Evolutionary conservation across 176 grass and related monocot species (phyloP), one percentile per base, ranked within the genome.

Genomic region (Avena insularis): DNA sequence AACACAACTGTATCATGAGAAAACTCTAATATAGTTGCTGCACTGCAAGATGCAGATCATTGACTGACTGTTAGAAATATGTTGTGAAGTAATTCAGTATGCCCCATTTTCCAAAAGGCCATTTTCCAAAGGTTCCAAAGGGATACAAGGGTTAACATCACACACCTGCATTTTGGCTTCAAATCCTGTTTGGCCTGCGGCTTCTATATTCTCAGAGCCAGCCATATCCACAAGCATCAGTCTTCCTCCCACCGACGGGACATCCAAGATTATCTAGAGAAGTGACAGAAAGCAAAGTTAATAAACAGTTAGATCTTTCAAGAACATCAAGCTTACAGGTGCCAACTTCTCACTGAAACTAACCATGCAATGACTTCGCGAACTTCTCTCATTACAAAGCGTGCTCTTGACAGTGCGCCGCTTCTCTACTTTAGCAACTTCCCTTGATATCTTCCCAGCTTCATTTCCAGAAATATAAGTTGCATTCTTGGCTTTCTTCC

Each of bases 151-250:
- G 75, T 15, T 50, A 83, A 67, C 43, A 71, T 21, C 9, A 67
- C 8, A 19, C 16, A 96, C 96, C 92, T 98, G 92, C 92, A 98
- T 98, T 91, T 96, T 98, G 55, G 96, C 96, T 87, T 98, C 96
- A 82, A 96, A 91, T 53, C 96, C 90, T 16, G 75, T 92, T 83
- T 98, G 93, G 21, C 96, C 93, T 48, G 93, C 93, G 23, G 96
- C 96, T 90, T 98, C 96, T 9, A 98, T 98, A 38, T 98, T 98
- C 13, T 98, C 96, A 27, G 96, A 98, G 20, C 96, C 96, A 46
- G 96, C 96, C 96, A 98, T 98, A 45, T 98, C 96, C 0, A 98
- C 96, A 50, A 98, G 88, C 93, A 98, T 94, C 1, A 98, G 77
- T 59, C 93, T 95, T 90, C 96, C 96, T 35, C 96, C 96, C 47